phyloP scores from a whole-genome alignment of 148 eudicot species.

The Bassia scoparia region DNA sequence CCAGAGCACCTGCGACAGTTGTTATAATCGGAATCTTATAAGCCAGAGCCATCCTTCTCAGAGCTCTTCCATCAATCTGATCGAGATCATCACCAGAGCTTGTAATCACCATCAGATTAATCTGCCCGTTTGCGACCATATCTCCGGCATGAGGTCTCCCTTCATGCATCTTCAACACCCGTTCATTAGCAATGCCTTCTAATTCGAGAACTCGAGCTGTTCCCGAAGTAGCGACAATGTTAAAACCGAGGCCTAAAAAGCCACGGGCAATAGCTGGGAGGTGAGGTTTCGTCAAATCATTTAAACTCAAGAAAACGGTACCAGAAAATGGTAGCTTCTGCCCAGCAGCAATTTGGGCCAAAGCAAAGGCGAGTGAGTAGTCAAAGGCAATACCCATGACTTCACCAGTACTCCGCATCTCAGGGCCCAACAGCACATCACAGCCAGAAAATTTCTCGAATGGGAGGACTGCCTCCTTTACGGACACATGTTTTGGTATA shows the following conservation, averaged over 20 bases:
- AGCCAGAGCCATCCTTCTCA: slow-evolving; percentile 92
- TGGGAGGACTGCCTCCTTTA: slow-evolving; percentile 94
- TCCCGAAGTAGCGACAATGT: slow-evolving; percentile 71
- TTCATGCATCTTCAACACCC: slow-evolving; percentile 93
- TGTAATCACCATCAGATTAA: slow-evolving; percentile 92
- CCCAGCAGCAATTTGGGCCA: slow-evolving; percentile 89
- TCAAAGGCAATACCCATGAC: slow-evolving; percentile 85
- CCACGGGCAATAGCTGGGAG: slow-evolving; percentile 64
- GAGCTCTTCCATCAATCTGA: slow-evolving; percentile 80
- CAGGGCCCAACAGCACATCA: slow-evolving; percentile 89
- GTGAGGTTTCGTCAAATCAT: slow-evolving; percentile 79
- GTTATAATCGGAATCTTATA: slow-evolving; percentile 81
- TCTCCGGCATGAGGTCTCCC: slow-evolving; percentile 97
- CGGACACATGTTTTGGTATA: slow-evolving; percentile 81
- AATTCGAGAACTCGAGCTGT: slow-evolving; percentile 73
- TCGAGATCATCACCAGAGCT: slow-evolving; percentile 86
- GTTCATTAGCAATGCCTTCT: slow-evolving; percentile 74
- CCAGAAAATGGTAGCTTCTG: slow-evolving; percentile 83
- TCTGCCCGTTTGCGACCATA: slow-evolving; percentile 79
- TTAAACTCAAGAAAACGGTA: slow-evolving; percentile 79
- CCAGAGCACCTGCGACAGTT: slow-evolving; percentile 85
- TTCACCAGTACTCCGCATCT: slow-evolving; percentile 98
- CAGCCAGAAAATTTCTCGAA: slow-evolving; percentile 92
- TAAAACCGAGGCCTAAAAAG: slow-evolving; percentile 63
- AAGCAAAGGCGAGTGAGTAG: slow-evolving; percentile 69